A percentile compares a stretch with the other conserved stretches of the same genome.
These are phyloP conservation scores for Silene noctiflora DNA, from an alignment of 179 eudicot species.

Conservation along the genomic window DNA sequence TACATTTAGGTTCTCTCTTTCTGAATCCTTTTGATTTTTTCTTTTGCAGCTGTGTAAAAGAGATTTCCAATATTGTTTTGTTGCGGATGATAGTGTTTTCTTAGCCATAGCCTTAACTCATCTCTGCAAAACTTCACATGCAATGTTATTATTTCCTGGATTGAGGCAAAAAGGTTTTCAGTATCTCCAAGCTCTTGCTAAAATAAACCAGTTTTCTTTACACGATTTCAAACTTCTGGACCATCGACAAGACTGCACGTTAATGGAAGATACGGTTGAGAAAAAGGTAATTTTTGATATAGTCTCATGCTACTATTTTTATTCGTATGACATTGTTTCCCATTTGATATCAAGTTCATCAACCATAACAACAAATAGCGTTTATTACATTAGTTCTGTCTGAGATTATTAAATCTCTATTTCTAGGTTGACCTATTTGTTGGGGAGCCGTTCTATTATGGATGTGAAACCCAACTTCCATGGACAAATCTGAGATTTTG, in stretches of 20 bases:
- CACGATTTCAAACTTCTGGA: constrained; percentile 47
- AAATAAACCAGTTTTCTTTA: constrained; percentile 52
- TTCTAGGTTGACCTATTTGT: constrained; percentile 69
- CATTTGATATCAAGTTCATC: not conserved
- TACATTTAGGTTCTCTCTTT: not conserved
- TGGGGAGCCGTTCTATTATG: constrained; percentile 91
- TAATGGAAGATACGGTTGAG: constrained; percentile 38
- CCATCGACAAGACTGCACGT: constrained; percentile 32
- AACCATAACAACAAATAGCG: not conserved
- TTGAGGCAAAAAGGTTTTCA: constrained; percentile 53
- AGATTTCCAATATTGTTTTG: constrained; percentile 49
- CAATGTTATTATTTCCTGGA: constrained; percentile 70
- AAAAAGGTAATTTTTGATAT: constrained; percentile 43
- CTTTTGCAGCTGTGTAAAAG: constrained; percentile 52
- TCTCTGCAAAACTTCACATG: constrained; percentile 48
- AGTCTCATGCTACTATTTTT: not conserved
- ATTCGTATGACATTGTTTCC: not conserved
- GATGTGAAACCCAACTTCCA: constrained; percentile 68
- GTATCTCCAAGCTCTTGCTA: constrained; percentile 61
- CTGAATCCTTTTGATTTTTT: not conserved
- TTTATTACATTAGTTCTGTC: not conserved
- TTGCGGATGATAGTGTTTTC: constrained; percentile 87
- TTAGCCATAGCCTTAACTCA: constrained; percentile 55
- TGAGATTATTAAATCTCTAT: constrained; percentile 19
- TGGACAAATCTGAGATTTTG: constrained; percentile 93